Percentiles rank a stretch among this genome's conserved stretches.
Evolutionary conservation across 805 yeast species (phyloP).

Genomic region (Cyberlindnera americana): DNA sequence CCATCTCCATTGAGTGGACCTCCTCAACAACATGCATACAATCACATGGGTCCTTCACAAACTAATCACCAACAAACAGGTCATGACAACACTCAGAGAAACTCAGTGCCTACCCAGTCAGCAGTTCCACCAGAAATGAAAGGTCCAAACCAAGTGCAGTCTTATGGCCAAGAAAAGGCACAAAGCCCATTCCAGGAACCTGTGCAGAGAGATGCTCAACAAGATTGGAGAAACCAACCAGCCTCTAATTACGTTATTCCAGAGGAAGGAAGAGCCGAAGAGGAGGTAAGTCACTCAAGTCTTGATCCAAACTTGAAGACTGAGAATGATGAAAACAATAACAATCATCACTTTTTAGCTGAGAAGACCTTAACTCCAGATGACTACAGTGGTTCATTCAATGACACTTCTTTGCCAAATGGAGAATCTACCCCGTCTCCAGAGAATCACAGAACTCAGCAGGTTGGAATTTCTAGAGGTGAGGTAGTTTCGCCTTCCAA

Average conservation of each 20-base stretch:
- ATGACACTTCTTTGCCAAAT: constrained; percentile 17
- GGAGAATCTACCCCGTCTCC: constrained; percentile 27
- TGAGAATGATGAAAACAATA: not conserved
- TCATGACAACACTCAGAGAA: too few relatives aligned
- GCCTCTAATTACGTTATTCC: not conserved
- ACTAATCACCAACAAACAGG: too few relatives aligned
- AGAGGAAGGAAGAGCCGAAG: not conserved
- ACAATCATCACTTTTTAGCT: constrained; percentile 27
- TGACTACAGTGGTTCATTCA: constrained; percentile 14
- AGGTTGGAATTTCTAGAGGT: not conserved
- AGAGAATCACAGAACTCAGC: not conserved
- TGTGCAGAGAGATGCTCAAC: not conserved
- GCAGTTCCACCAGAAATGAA: too few relatives aligned
- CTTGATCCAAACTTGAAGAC: constrained; percentile 1
- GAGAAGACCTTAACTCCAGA: constrained; percentile 16
- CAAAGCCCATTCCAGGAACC: not conserved
- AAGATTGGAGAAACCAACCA: not conserved
- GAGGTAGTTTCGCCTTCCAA: constrained; percentile 21
- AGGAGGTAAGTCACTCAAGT: not conserved
- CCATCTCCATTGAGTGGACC: constrained; percentile 20
- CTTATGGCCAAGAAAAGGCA: too few relatives aligned
- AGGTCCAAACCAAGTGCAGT: too few relatives aligned
- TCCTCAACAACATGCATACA: not conserved
- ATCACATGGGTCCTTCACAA: too few relatives aligned
- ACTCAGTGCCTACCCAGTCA: too few relatives aligned